Percentiles rank a stretch among this genome's conserved stretches.
Evolutionary conservation across 345 rosid species (phyloP).

Genomic region (Citrus unshiu): DNA sequence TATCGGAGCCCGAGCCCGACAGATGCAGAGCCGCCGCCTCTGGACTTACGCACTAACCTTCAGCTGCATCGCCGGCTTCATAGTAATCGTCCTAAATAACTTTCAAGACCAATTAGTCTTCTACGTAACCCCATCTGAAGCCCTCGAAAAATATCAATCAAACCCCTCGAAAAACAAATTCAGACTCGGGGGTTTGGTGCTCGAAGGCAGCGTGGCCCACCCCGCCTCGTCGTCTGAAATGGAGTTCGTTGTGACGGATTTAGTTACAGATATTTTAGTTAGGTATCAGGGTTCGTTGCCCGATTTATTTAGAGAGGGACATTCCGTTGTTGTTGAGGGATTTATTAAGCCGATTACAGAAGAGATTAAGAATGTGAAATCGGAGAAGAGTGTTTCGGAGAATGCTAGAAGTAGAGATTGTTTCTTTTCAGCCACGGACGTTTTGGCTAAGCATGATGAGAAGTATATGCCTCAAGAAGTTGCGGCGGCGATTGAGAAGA

Average conservation of each 20-base stretch:
- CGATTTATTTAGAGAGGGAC: slow-evolving; percentile 92
- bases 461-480: slow-evolving; percentile 97
- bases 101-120: slow-evolving; percentile 90
- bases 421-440: slow-evolving; percentile 76
- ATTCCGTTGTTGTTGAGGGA: slow-evolving; percentile 92
- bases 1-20: slow-evolving; percentile 81
- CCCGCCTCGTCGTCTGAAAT: slow-evolving; percentile 67
- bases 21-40: slow-evolving; percentile 84
- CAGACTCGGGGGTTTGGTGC: slow-evolving; percentile 84
- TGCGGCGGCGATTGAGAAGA: slow-evolving; percentile 95
- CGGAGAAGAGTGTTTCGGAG: slow-evolving; percentile 46
- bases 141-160: slow-evolving; percentile 65
- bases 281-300: slow-evolving; percentile 78
- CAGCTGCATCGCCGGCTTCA: slow-evolving; percentile 84
- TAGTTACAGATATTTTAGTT: slow-evolving; percentile 78
- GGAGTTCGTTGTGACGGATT: slow-evolving; percentile 90
- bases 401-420: slow-evolving; percentile 70
- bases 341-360: slow-evolving; percentile 71
- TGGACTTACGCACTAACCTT: slow-evolving; percentile 90
- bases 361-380: slow-evolving; percentile 51
- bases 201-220: slow-evolving; percentile 86
- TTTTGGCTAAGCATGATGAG: slow-evolving; percentile 96
- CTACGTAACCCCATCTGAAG: slow-evolving; percentile 82
- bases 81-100: slow-evolving; percentile 74
- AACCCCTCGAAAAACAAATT: slow-evolving; percentile 69